Evolutionary conservation across 441 rosid genomes (phyloP), one percentile per base, ranked within the genome.

Genomic region (Populus trichocarpa): DNA sequence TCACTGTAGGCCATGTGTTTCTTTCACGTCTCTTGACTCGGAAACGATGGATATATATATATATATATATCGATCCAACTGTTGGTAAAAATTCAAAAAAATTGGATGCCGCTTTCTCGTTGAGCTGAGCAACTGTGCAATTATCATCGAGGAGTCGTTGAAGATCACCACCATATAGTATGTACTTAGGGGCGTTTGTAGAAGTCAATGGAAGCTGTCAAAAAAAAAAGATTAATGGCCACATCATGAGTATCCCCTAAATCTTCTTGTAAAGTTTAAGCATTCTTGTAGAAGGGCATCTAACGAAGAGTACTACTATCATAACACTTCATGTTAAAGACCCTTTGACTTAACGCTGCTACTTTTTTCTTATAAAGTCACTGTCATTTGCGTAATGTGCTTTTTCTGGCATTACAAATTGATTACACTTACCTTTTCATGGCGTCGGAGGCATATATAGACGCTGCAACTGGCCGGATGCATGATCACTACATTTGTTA

Each of bases 241-340:
- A 35, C 38, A 68, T 67, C 33, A 69, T 53, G 38, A 30, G 63
- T 28, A 26, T 36, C 73, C 59, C 26, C 13, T n/a, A n/a, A 18
- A 22, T 22, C 4, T 38, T 40, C 20, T 25, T 57, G n/a, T 79
- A 35, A 46, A 72, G 40, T 28, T 69, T 8, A 2, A 67, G 32
- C 57, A 70, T 66, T 70, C 76, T 78, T 25, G 81, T 67, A 67
- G 68, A 75, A 71, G 66, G 77, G 81, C 75, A 78, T 78, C 81
- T 38, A 81, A 53, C 67, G 20, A 30, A 32, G 30, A 28, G 30
- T 28, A 28, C 30, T 30, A 30, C 32, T 30, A 30, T 30, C 32
- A 30, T 30, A 30, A 30, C 32, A 30, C 32, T 30, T 30, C 32
- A 30, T 30, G 32, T 30, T 3, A 30, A 30, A 30, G 70, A 28